phyloP scores from a whole-genome alignment of 2,329 filamentous ascomycete species.

The Verticillium tricorpus region DNA sequence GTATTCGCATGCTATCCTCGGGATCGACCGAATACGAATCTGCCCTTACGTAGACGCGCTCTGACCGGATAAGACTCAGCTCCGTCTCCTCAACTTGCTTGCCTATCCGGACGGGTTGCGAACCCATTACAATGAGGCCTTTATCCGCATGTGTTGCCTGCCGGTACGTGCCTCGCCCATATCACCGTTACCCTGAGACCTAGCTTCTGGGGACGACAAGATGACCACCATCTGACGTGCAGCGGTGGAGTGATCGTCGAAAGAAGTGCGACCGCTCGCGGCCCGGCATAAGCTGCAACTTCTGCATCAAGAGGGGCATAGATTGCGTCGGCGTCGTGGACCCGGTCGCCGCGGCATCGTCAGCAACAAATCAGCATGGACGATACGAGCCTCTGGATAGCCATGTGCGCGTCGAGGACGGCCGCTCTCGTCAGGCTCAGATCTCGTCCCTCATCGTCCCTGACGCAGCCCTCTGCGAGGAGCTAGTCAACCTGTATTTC shows the following conservation, averaged over 20 bases:
- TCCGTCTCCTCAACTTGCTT: too few species aligned
- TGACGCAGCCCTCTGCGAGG: conserved; percentile 12
- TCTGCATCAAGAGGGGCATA: conserved; percentile 2
- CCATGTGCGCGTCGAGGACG: neutral
- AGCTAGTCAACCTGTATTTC: conserved; percentile 26
- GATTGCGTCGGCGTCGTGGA: neutral
- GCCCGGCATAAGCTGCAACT: conserved; percentile 1
- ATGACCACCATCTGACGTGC: neutral
- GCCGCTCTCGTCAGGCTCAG: neutral
- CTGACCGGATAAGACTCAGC: too few species aligned
- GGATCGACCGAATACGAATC: too few species aligned
- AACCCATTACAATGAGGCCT: neutral
- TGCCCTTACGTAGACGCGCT: too few species aligned
- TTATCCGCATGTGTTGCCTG: neutral
- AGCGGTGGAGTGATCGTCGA: neutral
- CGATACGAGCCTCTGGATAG: neutral
- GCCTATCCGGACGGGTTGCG: too few species aligned
- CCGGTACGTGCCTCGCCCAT: neutral
- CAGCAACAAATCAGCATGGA: neutral
- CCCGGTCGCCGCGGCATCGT: neutral
- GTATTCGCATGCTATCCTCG: too few species aligned
- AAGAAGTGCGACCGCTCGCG: conserved; percentile 1
- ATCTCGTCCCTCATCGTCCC: conserved; percentile 8
- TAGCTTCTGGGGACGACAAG: too few species aligned
- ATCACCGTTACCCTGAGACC: neutral